Evolutionary conservation across 2,329 filamentous ascomycete genomes (phyloP), one percentile per base, ranked within the genome.

Genomic region (Colletotrichum chrysophilum): DNA sequence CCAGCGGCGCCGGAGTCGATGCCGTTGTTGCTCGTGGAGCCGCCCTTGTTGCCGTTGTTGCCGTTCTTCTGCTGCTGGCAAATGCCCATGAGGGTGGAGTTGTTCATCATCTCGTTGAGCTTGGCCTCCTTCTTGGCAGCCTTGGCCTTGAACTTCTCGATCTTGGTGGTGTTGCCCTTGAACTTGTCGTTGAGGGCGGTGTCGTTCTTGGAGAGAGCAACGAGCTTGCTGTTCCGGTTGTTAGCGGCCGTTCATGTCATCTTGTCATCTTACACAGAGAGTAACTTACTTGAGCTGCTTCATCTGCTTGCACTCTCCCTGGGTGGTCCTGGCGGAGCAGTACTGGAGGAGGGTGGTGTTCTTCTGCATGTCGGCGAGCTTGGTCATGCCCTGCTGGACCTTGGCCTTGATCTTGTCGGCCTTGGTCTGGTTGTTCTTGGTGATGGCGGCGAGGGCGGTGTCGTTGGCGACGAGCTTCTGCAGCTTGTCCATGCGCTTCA

Each of bases 101-200:
- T 86, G 78, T 77, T 77, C 78, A 80, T 78, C 78, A 86, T 66
- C 34, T 65, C 74, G 60, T 74, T 74, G 36, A 76, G 71, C 71
- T 74, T 74, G 38, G 28, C 74, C 66, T 74, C 74, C 74, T 62
- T 60, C 71, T 66, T 66, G 65, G 70, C 71, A 38, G 71, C 74
- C 74, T 81, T 82, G 58, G 79, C 79, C 81, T 85, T 80, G 81
- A 84, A 82, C 55, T 71, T 78, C 48, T 79, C 79, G 55, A 83
- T 80, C 80, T 82, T 83, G 74, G 81, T 83, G n/a, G 81, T 75
- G 75, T 86, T 83, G 65, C 79, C 79, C 24, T 85, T 78, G 76
- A 85, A 83, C 78, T 83, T 83, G 62, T 78, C 75, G 21, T 80
- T 77, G 66, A 83, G 77, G 30, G 77, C 75, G 10, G 78, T 76